Evolutionary conservation across 257 asterid genomes (phyloP).

Genomic region (Jacaranda mimosifolia): DNA sequence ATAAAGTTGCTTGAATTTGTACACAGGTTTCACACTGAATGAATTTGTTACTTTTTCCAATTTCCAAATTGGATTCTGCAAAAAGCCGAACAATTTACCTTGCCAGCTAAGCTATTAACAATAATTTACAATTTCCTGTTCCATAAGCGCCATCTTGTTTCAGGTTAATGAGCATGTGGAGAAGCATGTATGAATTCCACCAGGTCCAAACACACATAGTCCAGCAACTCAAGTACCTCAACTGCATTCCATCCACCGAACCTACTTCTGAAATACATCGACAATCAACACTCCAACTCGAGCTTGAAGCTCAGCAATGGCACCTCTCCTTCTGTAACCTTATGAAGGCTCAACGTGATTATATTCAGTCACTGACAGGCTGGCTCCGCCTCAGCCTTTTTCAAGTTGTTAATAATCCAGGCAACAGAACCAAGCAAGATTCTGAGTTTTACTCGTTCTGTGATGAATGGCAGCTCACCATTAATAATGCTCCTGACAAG

Average conservation of each 20-base stretch:
- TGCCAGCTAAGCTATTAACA: background rate
- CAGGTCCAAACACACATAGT: slow-evolving; percentile 96
- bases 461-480: slow-evolving; percentile 94
- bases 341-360: slow-evolving; percentile 84
- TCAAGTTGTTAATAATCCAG: slow-evolving; percentile 71
- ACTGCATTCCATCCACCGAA: slow-evolving; percentile 57
- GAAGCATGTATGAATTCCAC: slow-evolving; percentile 98
- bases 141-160: background rate
- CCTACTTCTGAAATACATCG: slow-evolving; percentile 91
- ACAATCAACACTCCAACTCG: slow-evolving; percentile 95
- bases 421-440: slow-evolving; percentile 65
- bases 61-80: background rate
- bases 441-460: slow-evolving; percentile 79
- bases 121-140: background rate
- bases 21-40: background rate
- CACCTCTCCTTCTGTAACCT: slow-evolving; percentile 88
- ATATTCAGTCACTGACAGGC: slow-evolving; percentile 81
- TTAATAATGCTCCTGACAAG: slow-evolving; percentile 87
- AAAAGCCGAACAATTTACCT: background rate
- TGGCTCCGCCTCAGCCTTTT: slow-evolving; percentile 97
- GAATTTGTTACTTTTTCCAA: background rate
- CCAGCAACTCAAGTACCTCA: slow-evolving; percentile 90
- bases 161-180: slow-evolving; percentile 94
- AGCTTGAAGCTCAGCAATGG: slow-evolving; percentile 98
- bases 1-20: background rate